Base-by-base conservation (phyloP, 2,329 filamentous ascomycete species). In the Alternaria longipes region DNA sequence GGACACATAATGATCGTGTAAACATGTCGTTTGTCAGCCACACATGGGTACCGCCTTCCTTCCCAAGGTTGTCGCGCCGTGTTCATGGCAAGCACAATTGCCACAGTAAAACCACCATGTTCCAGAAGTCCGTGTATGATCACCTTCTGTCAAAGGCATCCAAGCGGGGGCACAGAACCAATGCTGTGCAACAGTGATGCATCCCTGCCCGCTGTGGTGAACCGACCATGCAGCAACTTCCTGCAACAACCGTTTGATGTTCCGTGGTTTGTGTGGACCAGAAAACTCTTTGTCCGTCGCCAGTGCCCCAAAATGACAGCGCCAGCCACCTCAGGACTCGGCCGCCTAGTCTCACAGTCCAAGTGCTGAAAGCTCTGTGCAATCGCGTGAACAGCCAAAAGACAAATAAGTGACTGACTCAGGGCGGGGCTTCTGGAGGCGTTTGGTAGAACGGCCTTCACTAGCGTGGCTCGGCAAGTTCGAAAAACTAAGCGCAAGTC, bases 391-490 rank as follows among this genome's bases (percentile, higher is more conserved):
- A 30, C 47, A 26, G 41, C 24, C 28, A 16, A 22, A 44, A 4
- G 49, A 12, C 55, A 46, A 30, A 32, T 26, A 58, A 38, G 20
- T 30, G 28, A 40, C 30, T 32, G 41, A 30, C 32, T 38, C 30
- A n/a, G 42, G 53, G 53, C 50, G 55, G 53, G 57, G 53, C 46
- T 50, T 20, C 20, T 52, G 50, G 50, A 42, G 34, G 54, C 49
- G 58, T 57, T 51, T 56, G 60, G 60, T 53, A 38, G 24, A 56
- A 24, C 24, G 44, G 40, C 12, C 36, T 34, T 30, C 38, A 56
- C 51, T 61, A 47, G 56, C 51, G 64, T 54, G 56, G 67, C 62
- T 67, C 62, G 67, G 67, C 62, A 62, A 59, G 49, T 42, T 52
- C 53, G 56, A 58, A 64, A 62, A 63, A 63, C 62, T 60, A 56